A percentile compares a stretch with the other conserved stretches of the same genome.
phyloP scores from a whole-genome alignment of 2,329 filamentous ascomycete species.

The Phialocephala subalpina region DNA sequence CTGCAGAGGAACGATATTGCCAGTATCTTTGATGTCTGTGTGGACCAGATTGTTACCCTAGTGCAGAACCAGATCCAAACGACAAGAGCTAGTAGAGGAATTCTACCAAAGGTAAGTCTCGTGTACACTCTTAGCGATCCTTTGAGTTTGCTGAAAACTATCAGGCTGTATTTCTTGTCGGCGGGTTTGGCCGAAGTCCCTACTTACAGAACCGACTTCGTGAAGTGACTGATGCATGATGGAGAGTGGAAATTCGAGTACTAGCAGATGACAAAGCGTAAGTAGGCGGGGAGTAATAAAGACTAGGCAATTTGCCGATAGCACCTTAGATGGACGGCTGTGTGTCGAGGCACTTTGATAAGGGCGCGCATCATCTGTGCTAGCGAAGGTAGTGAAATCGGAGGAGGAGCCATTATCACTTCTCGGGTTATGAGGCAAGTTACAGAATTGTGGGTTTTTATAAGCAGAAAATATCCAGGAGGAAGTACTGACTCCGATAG shows the following conservation, averaged over 20 bases:
- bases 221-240: too few species aligned
- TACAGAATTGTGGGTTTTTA: background rate
- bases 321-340: background rate
- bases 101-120: background rate
- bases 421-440: background rate
- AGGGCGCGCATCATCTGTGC: background rate
- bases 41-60: background rate
- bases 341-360: background rate
- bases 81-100: background rate
- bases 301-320: background rate
- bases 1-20: background rate
- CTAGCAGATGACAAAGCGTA: background rate
- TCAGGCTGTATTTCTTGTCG: background rate
- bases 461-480: too few species aligned
- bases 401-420: background rate
- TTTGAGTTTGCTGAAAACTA: background rate
- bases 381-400: conserved; percentile 6
- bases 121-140: background rate
- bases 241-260: background rate
- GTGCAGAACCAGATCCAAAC: background rate
- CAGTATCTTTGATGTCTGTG: background rate
- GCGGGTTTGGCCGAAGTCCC: background rate
- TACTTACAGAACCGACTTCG: background rate
- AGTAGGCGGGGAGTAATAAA: too few species aligned
- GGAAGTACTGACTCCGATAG: too few species aligned